Percentiles rank a stretch among this genome's conserved stretches.
Evolutionary conservation across 1,284 basidiomycete genomes (phyloP).

Genomic region (Cutaneotrichosporon sp.): DNA sequence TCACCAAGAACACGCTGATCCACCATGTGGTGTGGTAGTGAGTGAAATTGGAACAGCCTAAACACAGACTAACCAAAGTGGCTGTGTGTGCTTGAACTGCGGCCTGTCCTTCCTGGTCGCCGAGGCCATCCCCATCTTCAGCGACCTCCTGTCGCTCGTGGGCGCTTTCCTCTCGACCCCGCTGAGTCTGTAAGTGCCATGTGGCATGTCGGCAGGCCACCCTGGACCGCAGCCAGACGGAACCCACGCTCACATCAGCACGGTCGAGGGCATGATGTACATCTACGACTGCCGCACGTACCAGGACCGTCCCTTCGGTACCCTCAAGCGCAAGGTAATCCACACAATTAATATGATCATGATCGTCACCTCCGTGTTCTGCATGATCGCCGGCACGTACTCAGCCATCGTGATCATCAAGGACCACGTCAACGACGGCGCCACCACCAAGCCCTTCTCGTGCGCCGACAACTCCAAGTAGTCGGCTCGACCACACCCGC

Average conservation of each 20-base stretch:
- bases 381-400: conserved; percentile 21
- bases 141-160: conserved; percentile 14
- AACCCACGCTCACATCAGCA: background rate
- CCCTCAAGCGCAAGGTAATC: conserved; percentile 14
- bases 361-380: conserved; percentile 35
- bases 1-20: conserved; percentile 60
- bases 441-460: conserved; percentile 27
- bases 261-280: conserved; percentile 15
- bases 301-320: background rate
- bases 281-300: conserved; percentile 18
- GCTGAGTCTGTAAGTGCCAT: conserved; percentile 10
- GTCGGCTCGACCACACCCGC: background rate
- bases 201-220: background rate
- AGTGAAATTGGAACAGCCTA: conserved; percentile 18
- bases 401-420: conserved; percentile 24
- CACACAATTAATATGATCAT: conserved; percentile 31
- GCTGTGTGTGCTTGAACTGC: conserved; percentile 47
- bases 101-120: conserved; percentile 24
- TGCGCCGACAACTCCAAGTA: conserved; percentile 31
- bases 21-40: conserved; percentile 63
- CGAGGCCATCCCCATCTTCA: conserved; percentile 24
- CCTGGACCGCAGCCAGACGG: no score
- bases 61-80: background rate
- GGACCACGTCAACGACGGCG: conserved; percentile 20
- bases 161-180: conserved; percentile 16